A percentile compares a stretch with the other conserved stretches of the same genome.
phyloP scores from a whole-genome alignment of 108 stramenopile species.

The Nitzschia sp. region DNA sequence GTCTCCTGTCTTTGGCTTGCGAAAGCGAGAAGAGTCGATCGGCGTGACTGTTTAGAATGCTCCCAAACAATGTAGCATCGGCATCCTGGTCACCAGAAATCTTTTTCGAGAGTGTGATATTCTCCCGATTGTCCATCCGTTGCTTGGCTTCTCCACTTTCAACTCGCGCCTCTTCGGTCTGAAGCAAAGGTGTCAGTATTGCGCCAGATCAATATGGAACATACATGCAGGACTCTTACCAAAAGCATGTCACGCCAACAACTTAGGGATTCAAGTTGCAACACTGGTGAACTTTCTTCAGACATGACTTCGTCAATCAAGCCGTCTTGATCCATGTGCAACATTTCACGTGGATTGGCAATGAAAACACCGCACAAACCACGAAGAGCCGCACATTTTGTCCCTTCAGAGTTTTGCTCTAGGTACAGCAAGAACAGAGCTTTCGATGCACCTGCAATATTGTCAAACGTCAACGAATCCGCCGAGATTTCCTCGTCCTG shows the following conservation, averaged over 20 bases:
- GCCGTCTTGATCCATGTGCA: conserved; percentile 69
- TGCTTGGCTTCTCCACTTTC: conserved; percentile 77
- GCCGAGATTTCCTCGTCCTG: conserved; percentile 18
- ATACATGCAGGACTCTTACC: conserved; percentile 10
- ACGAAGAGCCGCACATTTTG: conserved; percentile 69
- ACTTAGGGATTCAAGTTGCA: conserved; percentile 68
- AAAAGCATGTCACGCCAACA: conserved; percentile 81
- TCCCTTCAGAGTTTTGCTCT: conserved; percentile 54
- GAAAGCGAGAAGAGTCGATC: conserved; percentile 74
- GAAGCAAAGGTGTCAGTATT: neutral
- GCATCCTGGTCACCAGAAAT: conserved; percentile 88
- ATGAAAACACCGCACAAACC: conserved; percentile 79
- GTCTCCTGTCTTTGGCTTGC: conserved; percentile 46
- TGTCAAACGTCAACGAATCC: conserved; percentile 30
- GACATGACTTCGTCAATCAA: conserved; percentile 60
- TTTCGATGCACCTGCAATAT: conserved; percentile 56
- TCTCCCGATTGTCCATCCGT: conserved; percentile 68
- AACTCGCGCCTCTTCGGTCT: conserved; percentile 72
- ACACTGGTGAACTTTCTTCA: conserved; percentile 36
- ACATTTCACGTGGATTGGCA: conserved; percentile 71
- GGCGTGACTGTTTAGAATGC: conserved; percentile 72
- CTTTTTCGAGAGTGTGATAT: conserved; percentile 67
- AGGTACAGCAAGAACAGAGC: conserved; percentile 59
- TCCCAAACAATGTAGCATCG: conserved; percentile 80
- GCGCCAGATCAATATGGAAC: neutral